A percentile compares a stretch with the other conserved stretches of the same genome.
Evolutionary conservation across 1,284 basidiomycete species (phyloP).

Genomic region (Boletus semigastroideus): DNA sequence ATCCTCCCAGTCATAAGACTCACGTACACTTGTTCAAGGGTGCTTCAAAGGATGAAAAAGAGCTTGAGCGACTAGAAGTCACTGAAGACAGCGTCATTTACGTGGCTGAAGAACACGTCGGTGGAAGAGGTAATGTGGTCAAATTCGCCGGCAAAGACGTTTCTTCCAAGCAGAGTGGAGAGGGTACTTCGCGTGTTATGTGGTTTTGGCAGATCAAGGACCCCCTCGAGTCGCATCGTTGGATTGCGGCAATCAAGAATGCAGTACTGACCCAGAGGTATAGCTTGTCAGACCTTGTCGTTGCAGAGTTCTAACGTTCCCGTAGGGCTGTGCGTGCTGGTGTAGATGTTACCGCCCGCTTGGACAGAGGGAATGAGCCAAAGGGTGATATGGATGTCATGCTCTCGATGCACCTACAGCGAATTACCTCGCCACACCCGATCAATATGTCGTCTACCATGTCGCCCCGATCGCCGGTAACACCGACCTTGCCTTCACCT

Average conservation of each 20-base stretch:
- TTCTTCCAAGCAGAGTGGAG: conserved; percentile 44
- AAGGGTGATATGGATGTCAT: conserved; percentile 78
- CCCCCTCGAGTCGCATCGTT: conserved; percentile 60
- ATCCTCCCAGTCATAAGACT: conserved; percentile 41
- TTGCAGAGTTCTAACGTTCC: conserved; percentile 2
- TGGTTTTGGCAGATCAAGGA: conserved; percentile 70
- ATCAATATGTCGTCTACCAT: conserved; percentile 14
- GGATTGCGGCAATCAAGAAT: conserved; percentile 72
- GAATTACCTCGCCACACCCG: conserved; percentile 41
- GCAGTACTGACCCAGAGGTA: conserved; percentile 71
- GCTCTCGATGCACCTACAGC: conserved; percentile 73
- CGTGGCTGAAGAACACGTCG: conserved; percentile 67
- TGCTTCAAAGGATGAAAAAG: conserved; percentile 53
- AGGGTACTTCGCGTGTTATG: conserved; percentile 17
- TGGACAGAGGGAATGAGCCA: conserved; percentile 52
- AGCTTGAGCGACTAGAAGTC: conserved; percentile 70
- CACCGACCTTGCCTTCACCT: conserved; percentile 44
- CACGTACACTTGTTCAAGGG: conserved; percentile 74
- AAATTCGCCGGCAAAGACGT: conserved; percentile 65
- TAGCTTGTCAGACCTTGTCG: conserved; percentile 1
- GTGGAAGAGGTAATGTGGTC: conserved; percentile 60
- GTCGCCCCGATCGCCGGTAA: conserved; percentile 14
- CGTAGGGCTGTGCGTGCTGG: conserved; percentile 65
- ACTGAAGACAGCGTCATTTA: conserved; percentile 73
- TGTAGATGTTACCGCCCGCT: conserved; percentile 47